A percentile compares a stretch with the other conserved stretches of the same genome.
Evolutionary conservation across 495 filamentous ascomycete species (phyloP).

Genomic region (Aspergillus incahuasiensis): DNA sequence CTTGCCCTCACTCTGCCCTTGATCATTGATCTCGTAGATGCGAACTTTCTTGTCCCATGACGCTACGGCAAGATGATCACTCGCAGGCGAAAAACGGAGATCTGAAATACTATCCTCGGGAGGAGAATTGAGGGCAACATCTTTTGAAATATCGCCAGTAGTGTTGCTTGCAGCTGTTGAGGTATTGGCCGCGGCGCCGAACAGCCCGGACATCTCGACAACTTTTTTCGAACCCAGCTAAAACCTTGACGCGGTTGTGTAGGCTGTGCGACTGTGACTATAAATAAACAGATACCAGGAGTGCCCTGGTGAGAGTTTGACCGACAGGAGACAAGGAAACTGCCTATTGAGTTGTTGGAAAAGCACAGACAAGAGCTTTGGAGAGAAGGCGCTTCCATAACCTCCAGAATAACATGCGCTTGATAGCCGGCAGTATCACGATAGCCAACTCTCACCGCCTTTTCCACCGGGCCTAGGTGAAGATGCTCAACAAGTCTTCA

Average conservation of each 20-base stretch:
- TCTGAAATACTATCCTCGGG: constrained; percentile 86
- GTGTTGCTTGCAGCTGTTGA: constrained; percentile 57
- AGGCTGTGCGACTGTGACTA: not conserved
- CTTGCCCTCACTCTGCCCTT: constrained; percentile 69
- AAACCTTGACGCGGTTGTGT: not conserved
- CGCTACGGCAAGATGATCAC: constrained; percentile 75
- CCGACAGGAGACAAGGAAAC: not conserved
- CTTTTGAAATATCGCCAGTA: constrained; percentile 84
- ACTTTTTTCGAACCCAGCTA: constrained; percentile 10
- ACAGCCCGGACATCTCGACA: constrained; percentile 51
- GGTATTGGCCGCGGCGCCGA: constrained; percentile 49
- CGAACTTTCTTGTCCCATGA: constrained; percentile 94
- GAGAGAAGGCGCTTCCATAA: not conserved
- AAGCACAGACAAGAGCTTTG: not conserved
- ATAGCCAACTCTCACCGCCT: not conserved
- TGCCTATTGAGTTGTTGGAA: not conserved
- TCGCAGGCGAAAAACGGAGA: constrained; percentile 71
- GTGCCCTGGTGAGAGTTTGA: not conserved
- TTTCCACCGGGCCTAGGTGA: not conserved
- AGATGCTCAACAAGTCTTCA: no score
- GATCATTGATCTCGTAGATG: constrained; percentile 78
- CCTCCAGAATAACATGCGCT: not conserved
- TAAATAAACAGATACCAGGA: not conserved
- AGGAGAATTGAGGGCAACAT: constrained; percentile 69
- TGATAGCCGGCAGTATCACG: constrained; percentile 3